These are phyloP conservation scores for Dendrocalamus latiflorus DNA, from an alignment of 202 grass and related monocot species.

Conservation along the genomic window DNA sequence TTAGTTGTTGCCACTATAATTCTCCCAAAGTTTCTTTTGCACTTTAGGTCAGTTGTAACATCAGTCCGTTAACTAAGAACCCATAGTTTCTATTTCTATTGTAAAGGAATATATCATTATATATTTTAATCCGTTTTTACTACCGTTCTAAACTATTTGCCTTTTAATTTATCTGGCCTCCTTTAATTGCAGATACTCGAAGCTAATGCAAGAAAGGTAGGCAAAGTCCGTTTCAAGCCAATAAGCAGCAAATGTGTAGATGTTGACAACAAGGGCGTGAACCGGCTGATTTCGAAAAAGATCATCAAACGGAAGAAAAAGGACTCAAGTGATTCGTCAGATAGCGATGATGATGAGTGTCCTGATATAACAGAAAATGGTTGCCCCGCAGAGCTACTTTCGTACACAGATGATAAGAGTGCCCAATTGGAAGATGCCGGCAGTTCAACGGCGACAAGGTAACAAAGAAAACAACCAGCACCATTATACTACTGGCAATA, in stretches of 20 bases:
- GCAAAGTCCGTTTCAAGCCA: slow-evolving; percentile 83
- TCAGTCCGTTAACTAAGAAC: background rate
- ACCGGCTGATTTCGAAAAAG: slow-evolving; percentile 67
- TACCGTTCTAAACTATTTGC: background rate
- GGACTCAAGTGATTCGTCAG: slow-evolving; percentile 8
- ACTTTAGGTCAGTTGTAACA: background rate
- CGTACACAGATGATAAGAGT: slow-evolving; percentile 27
- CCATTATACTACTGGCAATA: slow-evolving; percentile 44
- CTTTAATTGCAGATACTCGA: slow-evolving; percentile 65
- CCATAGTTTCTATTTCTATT: background rate
- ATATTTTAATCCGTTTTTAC: background rate
- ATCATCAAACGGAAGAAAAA: slow-evolving; percentile 89
- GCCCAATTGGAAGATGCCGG: slow-evolving; percentile 38
- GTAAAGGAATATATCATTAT: background rate
- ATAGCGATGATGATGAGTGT: slow-evolving; percentile 11
- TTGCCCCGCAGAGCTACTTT: slow-evolving; percentile 39
- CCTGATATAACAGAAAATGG: slow-evolving; percentile 35
- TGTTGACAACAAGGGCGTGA: slow-evolving; percentile 53
- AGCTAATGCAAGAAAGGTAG: slow-evolving; percentile 88
- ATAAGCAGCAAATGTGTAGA: too few relatives aligned
- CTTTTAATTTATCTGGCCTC: background rate
- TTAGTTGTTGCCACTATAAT: background rate
- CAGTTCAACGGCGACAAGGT: slow-evolving; percentile 26
- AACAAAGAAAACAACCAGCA: slow-evolving; percentile 26
- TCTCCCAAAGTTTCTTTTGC: background rate